A percentile compares a stretch with the other conserved stretches of the same genome.
Conservation (phyloP, 2,329 filamentous ascomycete species). For the Neopestalotiopsis sp. region DNA sequence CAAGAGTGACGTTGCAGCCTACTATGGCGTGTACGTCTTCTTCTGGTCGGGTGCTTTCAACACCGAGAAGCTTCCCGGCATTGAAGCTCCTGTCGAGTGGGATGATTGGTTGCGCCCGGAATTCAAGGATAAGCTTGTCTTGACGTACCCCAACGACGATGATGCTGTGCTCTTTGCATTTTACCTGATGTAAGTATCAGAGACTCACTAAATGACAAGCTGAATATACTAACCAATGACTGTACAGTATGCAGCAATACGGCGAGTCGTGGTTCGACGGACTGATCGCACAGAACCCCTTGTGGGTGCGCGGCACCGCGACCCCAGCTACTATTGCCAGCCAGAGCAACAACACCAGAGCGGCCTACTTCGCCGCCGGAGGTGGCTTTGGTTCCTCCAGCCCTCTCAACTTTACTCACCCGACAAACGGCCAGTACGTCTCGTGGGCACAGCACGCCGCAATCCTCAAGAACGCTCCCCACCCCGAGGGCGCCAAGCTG, state of each 20-base stretch:
- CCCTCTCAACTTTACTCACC: slow-evolving; percentile 33
- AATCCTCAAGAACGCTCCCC: slow-evolving; percentile 53
- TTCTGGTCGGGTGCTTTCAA: slow-evolving; percentile 44
- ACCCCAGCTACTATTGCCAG: slow-evolving; percentile 45
- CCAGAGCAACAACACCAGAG: slow-evolving; percentile 33
- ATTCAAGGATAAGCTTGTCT: slow-evolving; percentile 57
- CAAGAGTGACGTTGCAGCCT: slow-evolving; percentile 48
- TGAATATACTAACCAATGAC: background rate
- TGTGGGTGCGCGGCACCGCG: slow-evolving; percentile 56
- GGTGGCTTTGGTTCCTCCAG: slow-evolving; percentile 22
- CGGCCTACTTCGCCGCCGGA: slow-evolving; percentile 40
- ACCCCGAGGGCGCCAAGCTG: slow-evolving; percentile 56
- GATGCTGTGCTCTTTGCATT: slow-evolving; percentile 59
- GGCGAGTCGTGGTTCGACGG: slow-evolving; percentile 52
- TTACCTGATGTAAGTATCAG: slow-evolving; percentile 48
- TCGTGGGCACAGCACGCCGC: slow-evolving; percentile 54
- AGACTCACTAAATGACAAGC: background rate
- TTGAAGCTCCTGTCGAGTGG: slow-evolving; percentile 42
- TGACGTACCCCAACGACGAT: slow-evolving; percentile 64
- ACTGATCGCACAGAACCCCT: slow-evolving; percentile 52
- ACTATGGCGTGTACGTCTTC: slow-evolving; percentile 44
- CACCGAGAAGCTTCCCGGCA: slow-evolving; percentile 38
- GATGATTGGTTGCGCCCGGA: slow-evolving; percentile 50
- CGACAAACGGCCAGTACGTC: slow-evolving; percentile 46
- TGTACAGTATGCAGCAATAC: slow-evolving; percentile 40